Evolutionary conservation across 192 early-diverging fungal genomes (phyloP), one percentile per base, ranked within the genome.

Genomic region (Umbelopsis sp.): DNA sequence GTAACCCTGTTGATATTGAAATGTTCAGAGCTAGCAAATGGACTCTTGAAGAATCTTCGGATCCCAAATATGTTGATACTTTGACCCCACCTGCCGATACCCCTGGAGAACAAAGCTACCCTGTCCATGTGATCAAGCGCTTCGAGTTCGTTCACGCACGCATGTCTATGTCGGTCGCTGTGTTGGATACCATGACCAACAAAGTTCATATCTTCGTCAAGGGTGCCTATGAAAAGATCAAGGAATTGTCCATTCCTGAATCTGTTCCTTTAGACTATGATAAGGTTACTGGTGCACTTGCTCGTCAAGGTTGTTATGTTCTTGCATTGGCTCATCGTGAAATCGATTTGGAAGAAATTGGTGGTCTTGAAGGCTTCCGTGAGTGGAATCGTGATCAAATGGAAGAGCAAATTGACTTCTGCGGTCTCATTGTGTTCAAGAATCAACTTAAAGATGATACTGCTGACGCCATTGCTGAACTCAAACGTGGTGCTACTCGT

Each of bases 381-480:
- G 43, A 80, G 25, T 75, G 76, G 73, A 71, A 73, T 24, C 85
- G 91, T 51, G 84, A 86, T 29, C 85, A 86, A 16, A 79, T 93
- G 68, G 93, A 93, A 77, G 36, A 81, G 25, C 81, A 80, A 9
- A 83, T 81, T 52, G 78, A 78, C 36, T 78, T 90, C 43, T 66
- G 86, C 21, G 91, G 90, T 21, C 77, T 95, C 11, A 71, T 92
- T n/a, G 71, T 95, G 21, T 93, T 95, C 75, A 85, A 91, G 66
- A 95, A 95, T 72, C 82, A 88, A 75, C 79, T 95, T 9, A 95
- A 95, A 80, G 77, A 73, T 9, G 91, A 93, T 70, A 93, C 92
- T 20, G 51, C 75, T 20, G 83, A 88, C 51, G 89, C 90, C 16
- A 84, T 95, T 50, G 70, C 77, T 53, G 82, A 92, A 74, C 87